Base-by-base conservation (phyloP, 805 yeast species). In the Candida easanensis region DNA sequence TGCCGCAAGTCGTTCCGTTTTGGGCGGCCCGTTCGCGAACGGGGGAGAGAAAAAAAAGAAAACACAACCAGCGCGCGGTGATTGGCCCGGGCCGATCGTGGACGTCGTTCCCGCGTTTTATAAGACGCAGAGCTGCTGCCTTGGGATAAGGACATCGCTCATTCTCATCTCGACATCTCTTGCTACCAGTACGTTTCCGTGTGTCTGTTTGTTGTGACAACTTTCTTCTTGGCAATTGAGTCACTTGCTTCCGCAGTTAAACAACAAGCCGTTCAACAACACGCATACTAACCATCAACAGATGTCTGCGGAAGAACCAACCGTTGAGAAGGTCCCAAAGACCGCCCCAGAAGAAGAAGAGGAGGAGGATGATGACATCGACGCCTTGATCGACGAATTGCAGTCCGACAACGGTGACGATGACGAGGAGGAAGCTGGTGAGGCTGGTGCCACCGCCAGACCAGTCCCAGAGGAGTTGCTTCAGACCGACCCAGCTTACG, bases 391-490 rank as follows among this genome's bases (percentile, higher is more conserved):
- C 58, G 74, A 78, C 52, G 96, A 88, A 61, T 74, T 88, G 60
- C 95, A 88, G 71, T 71, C 76, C 42, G 70, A 81, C 67, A 74
- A 72, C 53, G 79, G 75, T 55, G 80, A 63, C 4, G 83, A 73
- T 4, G 81, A 70, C 22, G 79, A 71, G 37, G 80, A 70, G 34
- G 71, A 62, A 30, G 71, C 62, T 26, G 63, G 54, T 35, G 69
- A 58, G 47, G 80, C 76, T 37, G 81, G 75, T 49, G 75, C 74
- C 52, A 73, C 80, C 47, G 79, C 81, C 66, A 80, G 83, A 68
- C 84, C 85, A 48, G 88, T 88, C 41, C 95, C 96, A 43, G 96
- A 88, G 60, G 93, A 84, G 62, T 69, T 85, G 54, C 75, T 88
- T 60, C 83, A 84, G 68, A 88, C 96, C 50, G 87, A 84, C 73